phyloP scores from a whole-genome alignment of 768 basidiomycete genomes.

The Russula olivacea region DNA sequence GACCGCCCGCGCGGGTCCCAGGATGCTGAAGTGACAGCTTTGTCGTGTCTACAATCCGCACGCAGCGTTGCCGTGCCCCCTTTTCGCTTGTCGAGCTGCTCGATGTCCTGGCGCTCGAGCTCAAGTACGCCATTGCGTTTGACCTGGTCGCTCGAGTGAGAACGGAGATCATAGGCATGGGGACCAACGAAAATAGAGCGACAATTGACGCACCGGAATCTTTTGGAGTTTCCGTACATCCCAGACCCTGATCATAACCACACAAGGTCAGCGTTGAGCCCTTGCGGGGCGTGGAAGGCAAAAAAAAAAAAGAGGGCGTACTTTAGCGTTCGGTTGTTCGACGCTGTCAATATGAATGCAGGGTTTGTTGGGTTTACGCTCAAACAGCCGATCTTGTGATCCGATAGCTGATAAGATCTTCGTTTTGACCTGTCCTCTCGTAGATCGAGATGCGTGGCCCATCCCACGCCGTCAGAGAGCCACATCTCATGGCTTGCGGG shows the following conservation, averaged over 20 bases:
- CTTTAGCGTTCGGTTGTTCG: conserved; percentile 69
- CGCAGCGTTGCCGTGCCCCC: conserved; percentile 52
- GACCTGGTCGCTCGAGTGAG: conserved; percentile 1
- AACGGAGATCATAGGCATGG: conserved; percentile 23
- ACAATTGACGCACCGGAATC: conserved; percentile 32
- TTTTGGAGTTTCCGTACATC: conserved; percentile 60
- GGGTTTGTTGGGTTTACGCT: conserved; percentile 72
- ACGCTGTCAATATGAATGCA: conserved; percentile 64
- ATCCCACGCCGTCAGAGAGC: conserved; percentile 70
- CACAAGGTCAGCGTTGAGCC: not conserved
- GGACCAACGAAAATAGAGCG: conserved; percentile 15
- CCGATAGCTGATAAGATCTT: conserved; percentile 58
- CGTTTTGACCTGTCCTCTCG: conserved; percentile 52
- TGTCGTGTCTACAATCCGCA: conserved; percentile 62
- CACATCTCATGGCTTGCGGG: conserved; percentile 74
- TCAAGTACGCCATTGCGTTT: conserved; percentile 27
- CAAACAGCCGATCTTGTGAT: conserved; percentile 70
- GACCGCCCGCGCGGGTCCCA: conserved; percentile 79
- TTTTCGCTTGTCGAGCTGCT: conserved; percentile 45
- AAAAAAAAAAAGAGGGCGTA: conserved; percentile 31
- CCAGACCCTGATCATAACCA: conserved; percentile 54
- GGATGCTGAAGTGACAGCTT: conserved; percentile 76
- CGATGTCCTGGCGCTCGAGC: conserved; percentile 40
- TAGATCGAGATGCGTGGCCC: conserved; percentile 70
- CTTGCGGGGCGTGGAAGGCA: not conserved